Percentiles rank a stretch among this genome's conserved stretches.
Conservation (phyloP, 495 filamentous ascomycete genomes). For the Talaromyces trachyspermus region DNA sequence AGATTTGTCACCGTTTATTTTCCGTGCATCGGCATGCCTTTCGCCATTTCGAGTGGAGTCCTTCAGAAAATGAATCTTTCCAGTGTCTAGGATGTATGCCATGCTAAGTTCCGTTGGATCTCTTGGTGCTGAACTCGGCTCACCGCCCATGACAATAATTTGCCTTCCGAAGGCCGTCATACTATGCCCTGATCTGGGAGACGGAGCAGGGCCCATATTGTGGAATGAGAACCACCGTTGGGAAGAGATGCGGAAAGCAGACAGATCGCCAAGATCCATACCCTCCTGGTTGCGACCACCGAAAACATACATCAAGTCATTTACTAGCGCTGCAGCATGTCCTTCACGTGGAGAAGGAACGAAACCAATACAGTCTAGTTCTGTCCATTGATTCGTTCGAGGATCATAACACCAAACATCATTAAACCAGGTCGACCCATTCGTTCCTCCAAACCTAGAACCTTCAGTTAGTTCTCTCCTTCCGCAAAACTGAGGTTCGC, state of each 20-base stretch:
- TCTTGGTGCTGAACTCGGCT: constrained; percentile 79
- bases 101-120: constrained; percentile 78
- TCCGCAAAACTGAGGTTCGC: no score
- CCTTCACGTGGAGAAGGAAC: constrained; percentile 92
- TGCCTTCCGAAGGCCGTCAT: constrained; percentile 94
- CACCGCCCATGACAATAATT: constrained; percentile 85
- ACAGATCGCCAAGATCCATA: constrained; percentile 83
- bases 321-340: constrained; percentile 85
- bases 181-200: constrained; percentile 87
- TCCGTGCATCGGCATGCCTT: constrained; percentile 23
- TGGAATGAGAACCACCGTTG: constrained; percentile 98
- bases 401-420: constrained; percentile 97
- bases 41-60: constrained; percentile 53
- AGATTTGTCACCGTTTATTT: constrained; percentile 31
- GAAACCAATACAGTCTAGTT: constrained; percentile 93
- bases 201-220: constrained; percentile 97
- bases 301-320: constrained; percentile 99
- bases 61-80: constrained; percentile 90
- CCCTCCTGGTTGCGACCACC: constrained; percentile 94
- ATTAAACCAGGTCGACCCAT: constrained; percentile 93
- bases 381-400: constrained; percentile 68
- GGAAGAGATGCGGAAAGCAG: constrained; percentile 87
- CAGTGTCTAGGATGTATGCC: constrained; percentile 86
- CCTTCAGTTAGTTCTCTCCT: no score
- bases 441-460: constrained; percentile 86